Conservation (phyloP, 2,329 filamentous ascomycete genomes). For the Colletotrichum acutatum region DNA sequence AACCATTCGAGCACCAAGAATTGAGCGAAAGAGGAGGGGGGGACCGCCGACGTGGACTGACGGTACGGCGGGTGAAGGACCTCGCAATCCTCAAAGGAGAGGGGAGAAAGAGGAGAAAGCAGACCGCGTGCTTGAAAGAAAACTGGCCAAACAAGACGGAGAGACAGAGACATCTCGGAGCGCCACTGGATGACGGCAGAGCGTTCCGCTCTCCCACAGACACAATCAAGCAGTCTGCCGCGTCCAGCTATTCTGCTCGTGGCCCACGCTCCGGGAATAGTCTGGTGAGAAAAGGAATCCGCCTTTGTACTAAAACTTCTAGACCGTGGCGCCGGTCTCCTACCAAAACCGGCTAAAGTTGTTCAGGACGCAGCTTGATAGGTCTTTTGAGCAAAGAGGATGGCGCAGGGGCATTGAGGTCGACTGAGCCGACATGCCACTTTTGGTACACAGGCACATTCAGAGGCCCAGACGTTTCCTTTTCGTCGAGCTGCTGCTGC, state of each 20-base stretch:
- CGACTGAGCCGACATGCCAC: neutral
- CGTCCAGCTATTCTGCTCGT: conserved; percentile 3
- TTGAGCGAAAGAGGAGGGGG: neutral
- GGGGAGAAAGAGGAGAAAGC: neutral
- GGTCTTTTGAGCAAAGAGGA: neutral
- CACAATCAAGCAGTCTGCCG: neutral
- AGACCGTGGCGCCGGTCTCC: neutral
- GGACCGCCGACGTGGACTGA: neutral
- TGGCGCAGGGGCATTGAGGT: neutral
- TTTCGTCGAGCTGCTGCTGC: neutral
- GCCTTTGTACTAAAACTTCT: neutral
- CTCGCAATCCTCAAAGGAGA: neutral
- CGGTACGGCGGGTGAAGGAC: neutral
- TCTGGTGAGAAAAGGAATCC: neutral
- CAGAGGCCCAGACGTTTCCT: neutral
- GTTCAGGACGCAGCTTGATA: neutral
- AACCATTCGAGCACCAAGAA: neutral
- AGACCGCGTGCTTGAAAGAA: neutral
- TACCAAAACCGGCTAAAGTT: neutral
- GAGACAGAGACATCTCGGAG: conserved; percentile 2
- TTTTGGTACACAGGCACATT: too few relatives aligned
- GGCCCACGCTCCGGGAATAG: neutral
- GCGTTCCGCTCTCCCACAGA: neutral
- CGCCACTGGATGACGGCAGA: conserved; percentile 1
- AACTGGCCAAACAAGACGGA: neutral